Base-by-base conservation (phyloP, 1,139 yeast species). In the Petasospora rhodanensis region DNA sequence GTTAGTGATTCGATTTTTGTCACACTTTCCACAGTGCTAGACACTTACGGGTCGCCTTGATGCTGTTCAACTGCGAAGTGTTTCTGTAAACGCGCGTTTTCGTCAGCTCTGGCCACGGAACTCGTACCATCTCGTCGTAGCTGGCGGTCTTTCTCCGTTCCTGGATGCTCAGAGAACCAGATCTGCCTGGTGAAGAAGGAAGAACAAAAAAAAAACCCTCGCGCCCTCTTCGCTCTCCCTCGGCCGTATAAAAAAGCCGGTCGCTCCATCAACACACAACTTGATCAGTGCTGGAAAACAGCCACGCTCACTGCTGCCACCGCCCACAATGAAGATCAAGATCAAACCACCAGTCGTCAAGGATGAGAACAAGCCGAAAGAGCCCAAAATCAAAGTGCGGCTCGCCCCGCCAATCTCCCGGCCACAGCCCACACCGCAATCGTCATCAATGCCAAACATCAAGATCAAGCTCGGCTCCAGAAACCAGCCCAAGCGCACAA, bases 381-480 rank as follows among this genome's bases (percentile, higher is more conserved):
- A 29, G 24, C 29, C 37, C 15, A 34, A 29, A 25, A 18, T 31
- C 37, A 34, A 42, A 31, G 24, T 34, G 14, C 30, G 31, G 14
- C 33, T 22, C 10, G 32, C 32, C 21, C 14, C 22, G 22, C 31
- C 22, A 5, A 20, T 19, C 14, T 27, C 22, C 22, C 34, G 32
- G 13, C 37, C 30, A 52, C 53, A 35, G 20, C 16, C 37, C 2
- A 11, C 36, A 7, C 28, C 34, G 1, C 14, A 36, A 12, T 9
- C 16, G 8, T 7, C 26, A 23, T 7, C 11, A 7, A 23, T 13
- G 21, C 28, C 44, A 7, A 20, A 27, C 22, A 26, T 55, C 26
- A 57, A 53, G 38, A 43, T 55, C 15, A 59, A 55, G 42, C 56
- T 56, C 28, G 52, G 55, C 38, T 23, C 20, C 11, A 22, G 28